Percentiles rank a stretch among this genome's conserved stretches.
Evolutionary conservation across 768 basidiomycete species (phyloP).

Genomic region (Suillus tomentosus): DNA sequence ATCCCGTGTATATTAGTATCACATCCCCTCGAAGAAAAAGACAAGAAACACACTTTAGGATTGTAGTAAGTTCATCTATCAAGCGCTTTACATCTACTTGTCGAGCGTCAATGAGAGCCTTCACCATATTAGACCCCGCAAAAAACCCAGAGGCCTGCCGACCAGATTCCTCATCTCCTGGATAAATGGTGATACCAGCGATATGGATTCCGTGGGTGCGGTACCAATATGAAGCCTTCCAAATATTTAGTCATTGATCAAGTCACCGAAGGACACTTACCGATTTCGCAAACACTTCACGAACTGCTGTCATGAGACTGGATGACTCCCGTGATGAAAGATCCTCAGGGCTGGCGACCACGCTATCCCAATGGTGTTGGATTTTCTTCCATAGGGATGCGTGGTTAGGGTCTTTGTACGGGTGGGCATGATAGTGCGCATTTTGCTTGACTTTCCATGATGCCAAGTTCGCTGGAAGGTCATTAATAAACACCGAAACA

Average conservation of each 20-base stretch:
- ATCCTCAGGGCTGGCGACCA: not conserved
- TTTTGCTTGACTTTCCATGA: slow-evolving; percentile 1
- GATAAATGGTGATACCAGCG: not conserved
- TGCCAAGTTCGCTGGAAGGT: not conserved
- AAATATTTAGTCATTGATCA: not conserved
- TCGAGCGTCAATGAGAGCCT: slow-evolving; percentile 1
- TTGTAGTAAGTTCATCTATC: not conserved
- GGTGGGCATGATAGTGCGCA: not conserved
- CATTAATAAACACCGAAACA: not conserved
- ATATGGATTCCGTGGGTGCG: not conserved
- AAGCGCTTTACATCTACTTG: not conserved
- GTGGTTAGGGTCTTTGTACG: not conserved
- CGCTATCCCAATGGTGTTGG: not conserved
- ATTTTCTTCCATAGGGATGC: not conserved
- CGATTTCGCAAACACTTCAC: not conserved
- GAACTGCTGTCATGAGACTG: slow-evolving; percentile 1
- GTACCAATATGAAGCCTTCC: slow-evolving; percentile 4
- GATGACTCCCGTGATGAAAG: not conserved
- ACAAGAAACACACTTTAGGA: not conserved
- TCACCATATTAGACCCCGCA: not conserved
- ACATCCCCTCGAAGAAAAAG: not conserved
- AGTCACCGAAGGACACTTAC: slow-evolving; percentile 2
- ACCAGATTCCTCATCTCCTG: slow-evolving; percentile 5
- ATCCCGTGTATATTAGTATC: slow-evolving; percentile 1
- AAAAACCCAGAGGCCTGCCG: not conserved